A percentile compares a stretch with the other conserved stretches of the same genome.
These are phyloP conservation scores for Ceratobasidium sp. DNA, from an alignment of 1,284 basidiomycete species.

Conservation along the genomic window DNA sequence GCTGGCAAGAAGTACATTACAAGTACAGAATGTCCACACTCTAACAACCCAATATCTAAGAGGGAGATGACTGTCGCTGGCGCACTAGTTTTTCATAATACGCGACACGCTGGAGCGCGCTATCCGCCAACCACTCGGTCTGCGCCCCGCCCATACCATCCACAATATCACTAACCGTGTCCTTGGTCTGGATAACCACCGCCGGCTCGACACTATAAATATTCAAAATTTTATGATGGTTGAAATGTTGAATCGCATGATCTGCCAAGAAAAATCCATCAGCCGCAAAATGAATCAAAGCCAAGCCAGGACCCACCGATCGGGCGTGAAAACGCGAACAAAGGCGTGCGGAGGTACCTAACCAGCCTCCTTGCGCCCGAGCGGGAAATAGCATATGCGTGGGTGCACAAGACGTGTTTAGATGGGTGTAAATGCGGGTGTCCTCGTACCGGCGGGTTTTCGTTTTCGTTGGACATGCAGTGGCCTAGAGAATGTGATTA, in stretches of 20 bases:
- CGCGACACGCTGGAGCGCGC: constrained; percentile 49
- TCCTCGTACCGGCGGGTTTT: constrained; percentile 29
- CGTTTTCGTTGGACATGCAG: constrained; percentile 43
- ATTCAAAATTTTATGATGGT: constrained; percentile 46
- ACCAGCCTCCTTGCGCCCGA: constrained; percentile 28
- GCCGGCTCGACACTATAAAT: constrained; percentile 50
- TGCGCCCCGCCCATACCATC: constrained; percentile 48
- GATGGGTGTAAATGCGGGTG: constrained; percentile 42
- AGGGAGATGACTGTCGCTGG: background rate
- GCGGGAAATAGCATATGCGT: constrained; percentile 41
- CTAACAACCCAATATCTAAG: background rate
- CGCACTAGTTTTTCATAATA: constrained; percentile 20
- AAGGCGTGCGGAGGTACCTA: constrained; percentile 39
- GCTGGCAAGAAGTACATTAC: background rate
- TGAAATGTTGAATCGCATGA: constrained; percentile 50
- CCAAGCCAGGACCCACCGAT: constrained; percentile 23
- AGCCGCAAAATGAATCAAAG: too few species aligned
- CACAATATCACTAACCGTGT: constrained; percentile 49
- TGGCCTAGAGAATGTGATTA: constrained; percentile 40
- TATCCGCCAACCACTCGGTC: constrained; percentile 49
- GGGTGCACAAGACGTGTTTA: constrained; percentile 43
- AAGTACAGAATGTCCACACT: background rate
- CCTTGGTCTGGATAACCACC: constrained; percentile 50
- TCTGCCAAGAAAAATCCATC: constrained; percentile 46
- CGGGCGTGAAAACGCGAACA: constrained; percentile 43